phyloP scores from a whole-genome alignment of 2,329 filamentous ascomycete genomes.

The Alternaria gansuensis region DNA sequence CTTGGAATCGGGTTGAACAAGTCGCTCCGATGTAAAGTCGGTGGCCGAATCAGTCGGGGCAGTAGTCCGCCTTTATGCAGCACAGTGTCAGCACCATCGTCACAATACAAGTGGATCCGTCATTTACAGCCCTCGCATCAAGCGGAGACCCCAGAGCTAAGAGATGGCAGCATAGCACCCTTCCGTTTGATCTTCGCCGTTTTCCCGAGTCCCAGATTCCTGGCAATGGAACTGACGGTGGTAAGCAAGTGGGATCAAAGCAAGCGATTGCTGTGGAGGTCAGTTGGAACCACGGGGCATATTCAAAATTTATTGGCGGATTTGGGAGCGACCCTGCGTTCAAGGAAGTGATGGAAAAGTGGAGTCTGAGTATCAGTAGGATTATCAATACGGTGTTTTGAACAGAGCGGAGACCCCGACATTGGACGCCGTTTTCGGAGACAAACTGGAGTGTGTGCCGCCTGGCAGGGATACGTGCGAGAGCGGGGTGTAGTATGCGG shows the following conservation, averaged over 20 bases:
- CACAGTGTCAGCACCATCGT: not conserved
- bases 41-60: slow-evolving; percentile 6
- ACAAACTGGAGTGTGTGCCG: slow-evolving; percentile 9
- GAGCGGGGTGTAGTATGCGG: slow-evolving; percentile 13
- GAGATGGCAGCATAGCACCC: slow-evolving; percentile 5
- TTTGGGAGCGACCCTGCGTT: slow-evolving; percentile 11
- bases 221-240: slow-evolving; percentile 11
- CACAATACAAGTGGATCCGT: slow-evolving; percentile 1
- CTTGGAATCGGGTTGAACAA: slow-evolving; percentile 11
- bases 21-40: slow-evolving; percentile 3
- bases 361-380: slow-evolving; percentile 9
- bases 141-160: slow-evolving; percentile 8
- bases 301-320: slow-evolving; percentile 13
- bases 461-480: slow-evolving; percentile 15
- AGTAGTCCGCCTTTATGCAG: slow-evolving; percentile 8
- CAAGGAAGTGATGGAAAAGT: slow-evolving; percentile 12
- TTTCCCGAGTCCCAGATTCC: slow-evolving; percentile 20
- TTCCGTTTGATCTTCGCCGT: slow-evolving; percentile 8
- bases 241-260: slow-evolving; percentile 15
- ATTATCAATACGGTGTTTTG: slow-evolving; percentile 18
- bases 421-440: slow-evolving; percentile 9
- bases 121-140: slow-evolving; percentile 1
- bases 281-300: not conserved
- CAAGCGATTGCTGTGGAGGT: slow-evolving; percentile 10
- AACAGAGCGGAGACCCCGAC: slow-evolving; percentile 16